Conservation (phyloP, 176 grass and related monocot genomes). For the Carex littledalei region DNA sequence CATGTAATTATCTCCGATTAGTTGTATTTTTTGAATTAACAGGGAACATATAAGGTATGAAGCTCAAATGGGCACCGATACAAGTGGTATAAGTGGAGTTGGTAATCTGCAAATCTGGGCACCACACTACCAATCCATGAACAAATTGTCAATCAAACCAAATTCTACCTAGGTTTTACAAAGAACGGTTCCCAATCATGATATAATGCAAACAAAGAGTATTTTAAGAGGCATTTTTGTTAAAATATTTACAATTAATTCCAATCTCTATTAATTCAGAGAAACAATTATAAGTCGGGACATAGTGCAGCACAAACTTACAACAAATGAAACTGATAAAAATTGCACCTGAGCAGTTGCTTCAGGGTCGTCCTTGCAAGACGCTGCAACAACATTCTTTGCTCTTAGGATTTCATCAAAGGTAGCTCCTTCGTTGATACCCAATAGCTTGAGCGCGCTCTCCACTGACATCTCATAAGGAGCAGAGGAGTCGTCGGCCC, state of each 20-base stretch:
- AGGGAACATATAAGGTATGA: not conserved
- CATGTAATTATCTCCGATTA: not conserved
- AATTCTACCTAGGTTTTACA: not conserved
- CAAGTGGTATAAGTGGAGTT: too few relatives aligned
- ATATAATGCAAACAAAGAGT: not conserved
- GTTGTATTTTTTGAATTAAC: not conserved
- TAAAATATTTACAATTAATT: too few relatives aligned
- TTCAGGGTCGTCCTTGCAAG: slow-evolving; percentile 82
- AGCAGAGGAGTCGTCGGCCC: slow-evolving; percentile 66
- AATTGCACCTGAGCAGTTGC: slow-evolving; percentile 60
- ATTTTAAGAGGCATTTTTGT: too few relatives aligned
- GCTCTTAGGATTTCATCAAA: slow-evolving; percentile 95
- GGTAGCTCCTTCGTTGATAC: slow-evolving; percentile 54
- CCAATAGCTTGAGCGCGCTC: slow-evolving; percentile 76
- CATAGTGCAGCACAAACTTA: too few relatives aligned
- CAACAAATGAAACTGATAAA: too few relatives aligned
- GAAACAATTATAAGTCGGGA: too few relatives aligned
- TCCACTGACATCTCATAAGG: slow-evolving; percentile 85
- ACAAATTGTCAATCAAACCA: not conserved
- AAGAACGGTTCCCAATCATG: not conserved
- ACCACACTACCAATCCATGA: not conserved
- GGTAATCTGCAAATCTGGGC: not conserved
- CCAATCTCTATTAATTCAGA: too few relatives aligned
- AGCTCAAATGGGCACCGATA: not conserved
- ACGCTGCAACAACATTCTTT: slow-evolving; percentile 69